phyloP scores from a whole-genome alignment of 441 rosid species.

The Daphne laureola region DNA sequence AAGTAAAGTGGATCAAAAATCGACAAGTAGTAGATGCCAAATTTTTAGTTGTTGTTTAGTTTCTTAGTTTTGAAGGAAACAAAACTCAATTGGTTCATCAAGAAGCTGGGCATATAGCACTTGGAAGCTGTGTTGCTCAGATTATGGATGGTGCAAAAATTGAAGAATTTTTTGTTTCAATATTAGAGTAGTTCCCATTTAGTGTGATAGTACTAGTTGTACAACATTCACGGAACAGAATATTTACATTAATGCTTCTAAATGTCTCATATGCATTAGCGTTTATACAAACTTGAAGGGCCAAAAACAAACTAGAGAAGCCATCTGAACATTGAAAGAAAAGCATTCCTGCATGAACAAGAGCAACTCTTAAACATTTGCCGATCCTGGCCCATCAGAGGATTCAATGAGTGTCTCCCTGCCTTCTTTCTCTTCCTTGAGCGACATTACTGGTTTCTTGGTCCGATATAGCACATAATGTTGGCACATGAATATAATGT shows the following conservation, averaged over 20 bases:
- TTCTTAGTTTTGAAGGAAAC: no score
- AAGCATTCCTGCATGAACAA: not conserved
- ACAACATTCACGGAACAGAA: no score
- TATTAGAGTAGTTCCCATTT: no score
- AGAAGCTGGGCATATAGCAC: no score
- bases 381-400: conserved; percentile 22
- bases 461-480: conserved; percentile 46
- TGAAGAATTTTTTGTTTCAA: no score
- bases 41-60: no score
- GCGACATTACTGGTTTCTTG: conserved; percentile 20
- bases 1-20: no score
- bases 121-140: no score
- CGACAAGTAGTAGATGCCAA: no score
- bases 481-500: conserved; percentile 66
- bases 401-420: conserved; percentile 44
- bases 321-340: conserved; percentile 1
- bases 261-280: not conserved
- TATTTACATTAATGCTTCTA: conserved; percentile 2
- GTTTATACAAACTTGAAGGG: not conserved
- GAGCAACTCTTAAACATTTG: conserved; percentile 31
- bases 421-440: conserved; percentile 25
- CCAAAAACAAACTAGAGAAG: not conserved
- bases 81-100: no score
- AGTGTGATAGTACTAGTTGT: no score
- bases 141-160: no score